Evolutionary conservation across 2,329 filamentous ascomycete species (phyloP).

Genomic region (Hymenoscyphus albidus): DNA sequence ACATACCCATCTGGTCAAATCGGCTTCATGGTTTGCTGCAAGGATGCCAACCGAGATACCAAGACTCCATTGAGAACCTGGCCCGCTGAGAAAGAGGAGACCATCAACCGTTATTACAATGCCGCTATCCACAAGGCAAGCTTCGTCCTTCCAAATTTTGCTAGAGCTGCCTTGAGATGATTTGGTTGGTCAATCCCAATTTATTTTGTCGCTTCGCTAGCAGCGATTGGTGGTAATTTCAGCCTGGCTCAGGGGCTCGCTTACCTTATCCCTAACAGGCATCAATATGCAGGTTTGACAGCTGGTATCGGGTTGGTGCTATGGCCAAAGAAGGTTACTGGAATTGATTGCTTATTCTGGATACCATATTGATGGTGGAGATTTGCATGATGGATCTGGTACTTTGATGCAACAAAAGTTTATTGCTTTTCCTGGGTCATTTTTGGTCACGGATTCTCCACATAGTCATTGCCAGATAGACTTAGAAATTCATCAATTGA

Average conservation of each 20-base stretch:
- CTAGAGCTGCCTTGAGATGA: constrained; percentile 67
- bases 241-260: background rate
- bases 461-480: background rate
- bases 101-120: constrained; percentile 96
- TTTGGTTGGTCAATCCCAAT: background rate
- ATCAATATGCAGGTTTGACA: background rate
- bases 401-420: background rate
- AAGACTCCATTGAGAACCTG: constrained; percentile 79
- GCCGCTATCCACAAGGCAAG: constrained; percentile 91
- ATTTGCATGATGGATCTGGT: background rate
- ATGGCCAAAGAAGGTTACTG: background rate
- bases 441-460: background rate
- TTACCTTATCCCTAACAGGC: background rate
- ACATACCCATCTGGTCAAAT: constrained; percentile 99
- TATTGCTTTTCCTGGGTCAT: background rate
- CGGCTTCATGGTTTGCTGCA: constrained; percentile 99
- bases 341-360: background rate
- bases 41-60: constrained; percentile 81
- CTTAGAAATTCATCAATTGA: background rate
- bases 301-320: background rate
- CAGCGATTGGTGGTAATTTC: background rate
- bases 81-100: constrained; percentile 83
- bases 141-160: constrained; percentile 92
- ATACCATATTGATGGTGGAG: background rate
- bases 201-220: background rate